Evolutionary conservation across 2,329 filamentous ascomycete species (phyloP).

Genomic region (Fusarium sp.): DNA sequence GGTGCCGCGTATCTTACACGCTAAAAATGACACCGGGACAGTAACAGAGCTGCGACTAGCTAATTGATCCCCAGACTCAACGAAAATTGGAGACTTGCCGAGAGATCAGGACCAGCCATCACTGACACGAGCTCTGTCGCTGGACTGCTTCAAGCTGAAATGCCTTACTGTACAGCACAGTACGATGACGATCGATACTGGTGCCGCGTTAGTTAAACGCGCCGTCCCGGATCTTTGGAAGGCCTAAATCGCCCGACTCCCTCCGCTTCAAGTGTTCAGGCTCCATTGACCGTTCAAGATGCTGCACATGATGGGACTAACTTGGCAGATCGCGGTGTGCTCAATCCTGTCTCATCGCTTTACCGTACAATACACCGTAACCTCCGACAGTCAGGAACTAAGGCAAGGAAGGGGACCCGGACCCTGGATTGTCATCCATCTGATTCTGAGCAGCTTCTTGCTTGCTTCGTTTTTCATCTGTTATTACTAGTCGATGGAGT

Average conservation of each 20-base stretch:
- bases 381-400: conserved; percentile 29
- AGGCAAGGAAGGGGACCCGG: conserved; percentile 11
- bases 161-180: conserved; percentile 1
- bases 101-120: conserved; percentile 43
- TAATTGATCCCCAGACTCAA: conserved; percentile 42
- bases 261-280: conserved; percentile 23
- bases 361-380: conserved; percentile 28
- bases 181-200: conserved; percentile 36
- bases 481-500: conserved; percentile 8
- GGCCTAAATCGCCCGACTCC: conserved; percentile 11
- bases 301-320: conserved; percentile 33
- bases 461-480: conserved; percentile 14
- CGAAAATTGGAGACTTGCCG: conserved; percentile 27
- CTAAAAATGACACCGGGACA: conserved; percentile 35
- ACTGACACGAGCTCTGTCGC: conserved; percentile 38
- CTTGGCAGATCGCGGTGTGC: conserved; percentile 15
- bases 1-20: conserved; percentile 14
- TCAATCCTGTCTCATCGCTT: conserved; percentile 5
- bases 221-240: conserved; percentile 19
- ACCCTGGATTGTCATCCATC: conserved; percentile 2
- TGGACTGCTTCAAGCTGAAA: conserved; percentile 29
- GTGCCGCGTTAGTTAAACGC: conserved; percentile 25
- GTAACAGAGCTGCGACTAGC: conserved; percentile 24
- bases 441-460: not conserved
- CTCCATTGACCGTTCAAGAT: conserved; percentile 17